Conservation (phyloP, 192 early-diverging fungal genomes). For the Backusella westeae region DNA sequence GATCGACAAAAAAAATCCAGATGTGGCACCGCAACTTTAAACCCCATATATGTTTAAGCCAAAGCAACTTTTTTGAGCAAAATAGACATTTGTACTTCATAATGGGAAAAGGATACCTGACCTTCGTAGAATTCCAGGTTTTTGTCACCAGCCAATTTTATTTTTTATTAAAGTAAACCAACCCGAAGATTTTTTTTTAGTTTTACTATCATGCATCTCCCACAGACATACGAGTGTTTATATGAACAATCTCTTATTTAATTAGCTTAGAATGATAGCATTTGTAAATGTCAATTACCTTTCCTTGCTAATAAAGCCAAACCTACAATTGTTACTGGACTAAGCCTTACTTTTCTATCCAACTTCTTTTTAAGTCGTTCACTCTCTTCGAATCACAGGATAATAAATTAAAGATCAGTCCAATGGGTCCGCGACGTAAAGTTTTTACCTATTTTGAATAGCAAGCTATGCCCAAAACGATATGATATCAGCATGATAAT, state of each 20-base stretch:
- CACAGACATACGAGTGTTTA: background rate
- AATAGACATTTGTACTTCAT: background rate
- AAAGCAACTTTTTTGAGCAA: background rate
- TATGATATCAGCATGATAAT: background rate
- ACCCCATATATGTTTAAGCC: background rate
- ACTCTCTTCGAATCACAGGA: background rate
- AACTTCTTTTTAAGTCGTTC: too few species aligned
- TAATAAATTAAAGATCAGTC: background rate
- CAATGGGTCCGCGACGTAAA: background rate
- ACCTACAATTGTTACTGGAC: background rate
- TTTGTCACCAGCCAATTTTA: background rate
- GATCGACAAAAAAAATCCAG: background rate
- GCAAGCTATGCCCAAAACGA: background rate
- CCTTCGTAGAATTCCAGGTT: background rate
- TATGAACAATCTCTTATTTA: background rate
- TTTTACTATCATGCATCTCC: background rate
- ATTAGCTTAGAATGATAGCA: background rate
- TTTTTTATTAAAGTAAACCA: background rate
- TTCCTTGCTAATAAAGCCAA: background rate
- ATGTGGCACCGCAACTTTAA: background rate
- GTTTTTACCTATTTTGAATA: background rate
- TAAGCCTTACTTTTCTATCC: background rate
- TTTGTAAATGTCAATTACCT: background rate
- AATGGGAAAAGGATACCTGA: background rate
- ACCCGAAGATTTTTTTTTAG: background rate